phyloP scores from a whole-genome alignment of 176 grass and related monocot genomes.

The barley (Hordeum vulgare) region MorexV3_pseudomolecules_assembly NC_058519.1:58422017-58422516 shows the following conservation, averaged over 20 bases:
- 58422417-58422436: neutral
- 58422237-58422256: neutral
- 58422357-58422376: no score
- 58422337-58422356: no score
- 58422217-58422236: neutral
- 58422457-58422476: no score
- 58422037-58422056: neutral
- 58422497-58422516: no score
- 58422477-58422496: no score
- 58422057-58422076: conserved; percentile 12
- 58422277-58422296: neutral
- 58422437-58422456: neutral
- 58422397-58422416: no score
- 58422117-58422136: conserved; percentile 26
- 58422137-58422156: conserved; percentile 41
- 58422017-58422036: conserved; percentile 1
- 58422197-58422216: conserved; percentile 30
- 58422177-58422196: conserved; percentile 20
- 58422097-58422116: neutral
- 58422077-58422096: neutral
- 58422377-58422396: no score
- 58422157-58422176: conserved; percentile 27
- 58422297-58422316: neutral
- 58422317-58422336: neutral
- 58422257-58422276: neutral